phyloP scores from a whole-genome alignment of 2,329 filamentous ascomycete genomes.

The Exophiala lecanii-corni region DNA sequence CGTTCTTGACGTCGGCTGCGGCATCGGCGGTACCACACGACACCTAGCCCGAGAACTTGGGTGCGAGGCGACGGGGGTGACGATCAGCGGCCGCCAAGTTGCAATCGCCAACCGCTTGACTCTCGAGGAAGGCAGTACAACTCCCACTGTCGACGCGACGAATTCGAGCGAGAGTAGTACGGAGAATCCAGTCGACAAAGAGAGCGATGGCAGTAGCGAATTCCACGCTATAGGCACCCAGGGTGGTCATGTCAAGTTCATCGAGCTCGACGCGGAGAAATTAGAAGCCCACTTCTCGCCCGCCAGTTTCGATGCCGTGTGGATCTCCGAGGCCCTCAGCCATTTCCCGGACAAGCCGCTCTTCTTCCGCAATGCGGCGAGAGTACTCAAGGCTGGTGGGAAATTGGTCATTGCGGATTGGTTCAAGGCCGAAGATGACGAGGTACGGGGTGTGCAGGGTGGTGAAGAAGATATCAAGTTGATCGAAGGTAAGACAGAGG shows the following conservation, averaged over 20 bases:
- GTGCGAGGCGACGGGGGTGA: slow-evolving; percentile 55
- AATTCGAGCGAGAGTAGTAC: not conserved
- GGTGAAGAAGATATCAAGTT: slow-evolving; percentile 50
- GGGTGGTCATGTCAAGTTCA: slow-evolving; percentile 47
- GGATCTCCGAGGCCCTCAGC: slow-evolving; percentile 59
- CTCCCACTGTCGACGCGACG: not conserved
- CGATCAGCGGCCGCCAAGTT: slow-evolving; percentile 57
- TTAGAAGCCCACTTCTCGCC: slow-evolving; percentile 51
- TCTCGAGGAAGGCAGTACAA: slow-evolving; percentile 24
- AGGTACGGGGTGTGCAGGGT: slow-evolving; percentile 37
- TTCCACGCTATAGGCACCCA: slow-evolving; percentile 37
- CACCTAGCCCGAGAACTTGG: slow-evolving; percentile 50
- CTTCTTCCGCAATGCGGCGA: slow-evolving; percentile 52
- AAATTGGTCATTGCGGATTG: slow-evolving; percentile 57
- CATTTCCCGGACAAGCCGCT: slow-evolving; percentile 57
- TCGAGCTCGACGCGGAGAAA: slow-evolving; percentile 58
- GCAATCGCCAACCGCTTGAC: slow-evolving; percentile 54
- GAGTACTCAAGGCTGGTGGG: slow-evolving; percentile 46
- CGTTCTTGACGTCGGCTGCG: slow-evolving; percentile 58
- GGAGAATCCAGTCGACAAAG: not conserved
- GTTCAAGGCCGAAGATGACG: slow-evolving; percentile 53
- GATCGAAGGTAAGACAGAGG: slow-evolving; percentile 48
- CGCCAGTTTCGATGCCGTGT: slow-evolving; percentile 51
- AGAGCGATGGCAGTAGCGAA: slow-evolving; percentile 28
- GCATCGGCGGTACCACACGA: slow-evolving; percentile 56